phyloP scores from a whole-genome alignment of 75 land plant species.

The Cupressus sempervirens region DNA sequence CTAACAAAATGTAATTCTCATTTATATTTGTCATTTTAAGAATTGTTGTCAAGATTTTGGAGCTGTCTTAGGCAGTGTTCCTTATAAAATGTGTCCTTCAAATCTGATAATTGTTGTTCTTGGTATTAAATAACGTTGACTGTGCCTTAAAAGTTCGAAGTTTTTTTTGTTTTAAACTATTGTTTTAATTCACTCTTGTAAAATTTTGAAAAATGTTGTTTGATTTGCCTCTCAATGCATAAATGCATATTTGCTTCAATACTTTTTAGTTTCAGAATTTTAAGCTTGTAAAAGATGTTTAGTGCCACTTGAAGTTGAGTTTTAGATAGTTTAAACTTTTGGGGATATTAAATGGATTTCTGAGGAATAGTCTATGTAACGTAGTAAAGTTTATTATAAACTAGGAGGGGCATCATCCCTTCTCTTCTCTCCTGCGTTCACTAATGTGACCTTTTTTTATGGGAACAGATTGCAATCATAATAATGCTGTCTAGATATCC shows the following conservation, averaged over 20 bases:
- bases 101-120: not conserved
- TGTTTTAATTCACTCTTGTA: not conserved
- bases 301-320: not conserved
- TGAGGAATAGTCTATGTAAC: not conserved
- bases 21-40: not conserved
- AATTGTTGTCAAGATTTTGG: not conserved
- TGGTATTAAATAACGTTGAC: too few relatives aligned
- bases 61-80: not conserved
- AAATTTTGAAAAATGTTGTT: not conserved
- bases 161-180: not conserved
- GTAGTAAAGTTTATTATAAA: not conserved
- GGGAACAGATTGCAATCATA: not conserved
- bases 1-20: not conserved
- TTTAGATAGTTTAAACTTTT: not conserved
- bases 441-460: not conserved
- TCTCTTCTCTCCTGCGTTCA: not conserved
- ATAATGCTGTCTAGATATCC: conserved; percentile 9
- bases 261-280: not conserved
- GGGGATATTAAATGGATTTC: not conserved
- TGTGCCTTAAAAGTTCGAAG: too few relatives aligned
- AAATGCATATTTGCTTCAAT: not conserved
- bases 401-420: not conserved
- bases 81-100: not conserved
- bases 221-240: not conserved
- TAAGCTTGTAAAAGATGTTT: not conserved